phyloP scores from a whole-genome alignment of 2,329 filamentous ascomycete genomes.

The Neonectria faginata region DNA sequence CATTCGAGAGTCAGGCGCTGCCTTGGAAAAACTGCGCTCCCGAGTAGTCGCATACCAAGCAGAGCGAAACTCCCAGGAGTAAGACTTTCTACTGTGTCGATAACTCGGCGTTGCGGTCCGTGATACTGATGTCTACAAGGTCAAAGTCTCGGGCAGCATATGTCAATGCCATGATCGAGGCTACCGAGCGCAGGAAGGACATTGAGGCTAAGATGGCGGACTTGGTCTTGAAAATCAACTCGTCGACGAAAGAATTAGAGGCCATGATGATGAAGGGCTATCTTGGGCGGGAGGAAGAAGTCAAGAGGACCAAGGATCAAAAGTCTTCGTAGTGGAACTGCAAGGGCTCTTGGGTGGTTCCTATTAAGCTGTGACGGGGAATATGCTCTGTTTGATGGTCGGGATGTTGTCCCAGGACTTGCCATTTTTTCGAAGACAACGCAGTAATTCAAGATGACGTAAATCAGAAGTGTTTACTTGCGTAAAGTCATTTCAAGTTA shows the following conservation, averaged over 20 bases:
- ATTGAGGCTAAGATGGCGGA: constrained; percentile 47
- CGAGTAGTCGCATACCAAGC: constrained; percentile 38
- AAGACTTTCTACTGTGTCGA: neutral
- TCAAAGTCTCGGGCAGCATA: constrained; percentile 26
- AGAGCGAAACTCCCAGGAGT: constrained; percentile 44
- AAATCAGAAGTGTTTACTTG: neutral
- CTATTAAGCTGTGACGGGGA: neutral
- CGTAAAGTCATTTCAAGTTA: neutral
- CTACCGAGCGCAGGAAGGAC: constrained; percentile 40
- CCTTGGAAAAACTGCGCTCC: constrained; percentile 42
- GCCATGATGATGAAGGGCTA: constrained; percentile 48
- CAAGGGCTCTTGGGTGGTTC: neutral
- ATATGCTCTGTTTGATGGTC: no score
- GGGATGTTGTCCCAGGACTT: neutral
- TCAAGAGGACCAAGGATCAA: constrained; percentile 22
- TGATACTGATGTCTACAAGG: constrained; percentile 27
- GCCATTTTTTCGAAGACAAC: neutral
- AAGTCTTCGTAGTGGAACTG: neutral
- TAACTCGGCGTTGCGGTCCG: neutral
- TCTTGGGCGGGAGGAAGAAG: constrained; percentile 43
- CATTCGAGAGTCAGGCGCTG: constrained; percentile 38
- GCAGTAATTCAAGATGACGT: neutral
- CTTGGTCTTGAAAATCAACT: constrained; percentile 38
- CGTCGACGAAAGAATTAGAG: constrained; percentile 42
- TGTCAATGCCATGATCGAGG: constrained; percentile 37